These are phyloP conservation scores for Aspergillus fructus DNA, from an alignment of 2,329 filamentous ascomycete species.

Conservation along the genomic window DNA sequence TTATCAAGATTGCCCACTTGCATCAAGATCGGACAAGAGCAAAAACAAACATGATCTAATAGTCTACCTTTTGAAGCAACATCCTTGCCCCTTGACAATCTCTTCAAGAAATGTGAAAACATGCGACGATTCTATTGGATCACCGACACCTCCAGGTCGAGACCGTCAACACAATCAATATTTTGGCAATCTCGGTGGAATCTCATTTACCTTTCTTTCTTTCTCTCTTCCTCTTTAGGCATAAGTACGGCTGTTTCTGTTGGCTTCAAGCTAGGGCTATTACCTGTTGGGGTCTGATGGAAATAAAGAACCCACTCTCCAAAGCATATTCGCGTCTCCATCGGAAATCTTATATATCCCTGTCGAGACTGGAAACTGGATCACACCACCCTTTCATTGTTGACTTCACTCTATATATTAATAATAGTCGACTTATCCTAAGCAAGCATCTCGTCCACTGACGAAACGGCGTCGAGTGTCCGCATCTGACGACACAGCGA, in stretches of 20 bases:
- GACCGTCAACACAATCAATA: not conserved
- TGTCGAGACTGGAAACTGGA: constrained; percentile 7
- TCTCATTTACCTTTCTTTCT: not conserved
- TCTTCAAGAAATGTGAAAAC: not conserved
- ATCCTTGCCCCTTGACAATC: not conserved
- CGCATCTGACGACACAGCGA: constrained; percentile 22
- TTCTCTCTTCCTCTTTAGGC: not conserved
- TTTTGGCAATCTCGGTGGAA: not conserved
- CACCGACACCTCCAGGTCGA: not conserved
- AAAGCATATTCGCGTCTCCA: not conserved
- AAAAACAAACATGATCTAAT: constrained; percentile 4
- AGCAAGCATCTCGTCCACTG: not conserved
- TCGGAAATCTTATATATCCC: constrained; percentile 15
- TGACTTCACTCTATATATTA: constrained; percentile 2
- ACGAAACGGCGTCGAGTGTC: not conserved
- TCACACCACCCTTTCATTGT: constrained; percentile 6
- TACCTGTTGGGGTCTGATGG: constrained; percentile 10
- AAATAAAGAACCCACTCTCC: constrained; percentile 8
- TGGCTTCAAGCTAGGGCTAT: not conserved
- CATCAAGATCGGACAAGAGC: not conserved
- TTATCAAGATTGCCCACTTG: not conserved
- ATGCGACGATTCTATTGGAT: not conserved
- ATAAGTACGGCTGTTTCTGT: not conserved
- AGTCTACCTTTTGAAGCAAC: constrained; percentile 1
- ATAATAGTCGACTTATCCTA: not conserved